Percentiles rank a stretch among this genome's conserved stretches.
These are phyloP conservation scores for Camellia lanceoleosa DNA, from an alignment of 148 eudicot genomes.

Conservation along the genomic window DNA sequence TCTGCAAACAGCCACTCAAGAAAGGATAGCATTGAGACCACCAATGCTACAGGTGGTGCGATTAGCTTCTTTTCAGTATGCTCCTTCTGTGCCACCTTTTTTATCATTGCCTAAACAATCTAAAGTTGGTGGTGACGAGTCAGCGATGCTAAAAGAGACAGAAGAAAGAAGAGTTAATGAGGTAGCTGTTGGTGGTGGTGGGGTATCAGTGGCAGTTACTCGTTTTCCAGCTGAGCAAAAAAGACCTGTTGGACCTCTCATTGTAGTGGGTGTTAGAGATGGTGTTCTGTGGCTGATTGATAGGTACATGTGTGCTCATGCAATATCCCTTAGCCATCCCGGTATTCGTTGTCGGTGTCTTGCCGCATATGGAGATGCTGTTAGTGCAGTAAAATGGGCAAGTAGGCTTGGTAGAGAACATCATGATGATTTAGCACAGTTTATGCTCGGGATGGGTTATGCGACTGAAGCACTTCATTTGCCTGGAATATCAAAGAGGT, in stretches of 20 bases:
- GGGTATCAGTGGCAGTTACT: conserved; percentile 94
- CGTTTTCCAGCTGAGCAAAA: conserved; percentile 95
- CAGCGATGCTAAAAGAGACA: conserved; percentile 40
- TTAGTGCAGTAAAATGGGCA: conserved; percentile 99
- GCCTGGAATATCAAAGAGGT: conserved; percentile 97
- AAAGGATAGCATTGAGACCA: conserved; percentile 80
- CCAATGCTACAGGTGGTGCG: conserved; percentile 98
- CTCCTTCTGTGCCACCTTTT: conserved; percentile 95
- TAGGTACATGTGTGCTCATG: conserved; percentile 93
- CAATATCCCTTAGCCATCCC: conserved; percentile 95
- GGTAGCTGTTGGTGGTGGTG: conserved; percentile 96
- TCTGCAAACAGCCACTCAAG: conserved; percentile 60
- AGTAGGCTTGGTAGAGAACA: conserved; percentile 98
- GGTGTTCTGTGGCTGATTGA: conserved; percentile 97
- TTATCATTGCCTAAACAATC: conserved; percentile 76
- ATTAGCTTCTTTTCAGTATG: conserved; percentile 92
- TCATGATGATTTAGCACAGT: conserved; percentile 96
- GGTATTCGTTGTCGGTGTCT: conserved; percentile 98
- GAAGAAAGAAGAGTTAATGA: conserved; percentile 70
- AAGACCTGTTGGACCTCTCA: conserved; percentile 92
- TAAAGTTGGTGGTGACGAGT: conserved; percentile 63
- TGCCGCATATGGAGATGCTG: conserved; percentile 99
- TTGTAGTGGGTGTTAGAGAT: conserved; percentile 86
- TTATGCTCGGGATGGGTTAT: conserved; percentile 98
- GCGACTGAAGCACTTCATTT: conserved; percentile 99